Evolutionary conservation across 75 land plant species (phyloP).

Genomic region (Larix kaempferi): DNA sequence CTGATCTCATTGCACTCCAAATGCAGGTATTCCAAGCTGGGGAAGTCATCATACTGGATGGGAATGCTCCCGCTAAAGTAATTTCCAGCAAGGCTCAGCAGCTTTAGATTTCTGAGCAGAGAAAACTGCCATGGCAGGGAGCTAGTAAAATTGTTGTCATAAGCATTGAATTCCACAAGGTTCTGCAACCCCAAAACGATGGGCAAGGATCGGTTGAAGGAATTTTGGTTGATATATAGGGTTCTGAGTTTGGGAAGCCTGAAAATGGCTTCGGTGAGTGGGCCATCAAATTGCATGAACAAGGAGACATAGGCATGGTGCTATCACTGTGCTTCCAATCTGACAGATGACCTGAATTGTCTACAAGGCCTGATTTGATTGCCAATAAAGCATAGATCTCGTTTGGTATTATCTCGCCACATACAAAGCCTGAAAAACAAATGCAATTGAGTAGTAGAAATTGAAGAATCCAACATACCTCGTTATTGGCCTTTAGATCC

Average conservation of each 20-base stretch:
- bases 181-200: conserved; percentile 2
- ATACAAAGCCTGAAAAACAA: neutral
- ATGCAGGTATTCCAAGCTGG: conserved; percentile 11
- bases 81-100: conserved; percentile 27
- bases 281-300: conserved; percentile 51
- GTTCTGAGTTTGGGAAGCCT: conserved; percentile 32
- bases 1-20: conserved; percentile 30
- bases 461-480: neutral
- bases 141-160: conserved; percentile 24
- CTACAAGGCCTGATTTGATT: conserved; percentile 15
- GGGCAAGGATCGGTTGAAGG: conserved; percentile 4
- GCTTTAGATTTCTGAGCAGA: conserved; percentile 11
- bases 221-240: conserved; percentile 40
- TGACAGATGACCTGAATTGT: conserved; percentile 11
- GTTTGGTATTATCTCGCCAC: neutral
- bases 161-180: conserved; percentile 1
- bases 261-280: conserved; percentile 43
- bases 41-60: conserved; percentile 15
- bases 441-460: neutral
- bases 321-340: conserved; percentile 12
- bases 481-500: neutral
- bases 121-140: conserved; percentile 17
- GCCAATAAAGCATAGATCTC: conserved; percentile 20
- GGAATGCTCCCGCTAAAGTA: conserved; percentile 32
- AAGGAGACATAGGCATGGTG: conserved; percentile 17